Conservation (phyloP, 495 filamentous ascomycete genomes). For the Cercophora newfieldiana region DNA sequence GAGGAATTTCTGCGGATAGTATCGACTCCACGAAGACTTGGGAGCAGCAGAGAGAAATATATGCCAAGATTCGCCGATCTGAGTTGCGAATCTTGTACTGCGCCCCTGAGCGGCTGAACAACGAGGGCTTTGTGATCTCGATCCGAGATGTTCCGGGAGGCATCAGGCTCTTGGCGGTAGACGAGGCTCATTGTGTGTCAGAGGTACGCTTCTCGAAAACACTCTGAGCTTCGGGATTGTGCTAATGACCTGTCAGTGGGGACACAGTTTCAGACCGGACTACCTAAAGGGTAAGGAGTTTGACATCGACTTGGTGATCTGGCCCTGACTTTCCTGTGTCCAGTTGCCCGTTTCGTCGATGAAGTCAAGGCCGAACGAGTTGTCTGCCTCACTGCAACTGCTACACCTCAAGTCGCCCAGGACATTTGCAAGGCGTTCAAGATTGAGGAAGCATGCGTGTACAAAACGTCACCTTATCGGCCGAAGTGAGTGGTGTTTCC, state of each 20-base stretch:
- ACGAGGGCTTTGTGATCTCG: conserved; percentile 56
- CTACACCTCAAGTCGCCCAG: conserved; percentile 53
- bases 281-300: conserved; percentile 47
- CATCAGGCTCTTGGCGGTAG: conserved; percentile 57
- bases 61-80: conserved; percentile 44
- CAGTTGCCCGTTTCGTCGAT: conserved; percentile 55
- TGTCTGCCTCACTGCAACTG: conserved; percentile 59
- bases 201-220: conserved; percentile 22
- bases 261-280: conserved; percentile 59
- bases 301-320: neutral
- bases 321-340: neutral
- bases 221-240: neutral
- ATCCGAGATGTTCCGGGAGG: conserved; percentile 53
- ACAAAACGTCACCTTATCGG: conserved; percentile 58
- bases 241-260: conserved; percentile 44
- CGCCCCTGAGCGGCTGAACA: conserved; percentile 59
- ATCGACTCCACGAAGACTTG: conserved; percentile 54
- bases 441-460: conserved; percentile 48
- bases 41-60: conserved; percentile 47
- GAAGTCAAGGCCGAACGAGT: conserved; percentile 59
- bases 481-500: conserved; percentile 42
- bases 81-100: conserved; percentile 57
- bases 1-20: conserved; percentile 51
- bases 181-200: conserved; percentile 62
- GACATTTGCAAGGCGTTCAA: conserved; percentile 56